These are phyloP conservation scores for Penicillium sp. DNA, from an alignment of 2,329 filamentous ascomycete species.

Conservation along the genomic window DNA sequence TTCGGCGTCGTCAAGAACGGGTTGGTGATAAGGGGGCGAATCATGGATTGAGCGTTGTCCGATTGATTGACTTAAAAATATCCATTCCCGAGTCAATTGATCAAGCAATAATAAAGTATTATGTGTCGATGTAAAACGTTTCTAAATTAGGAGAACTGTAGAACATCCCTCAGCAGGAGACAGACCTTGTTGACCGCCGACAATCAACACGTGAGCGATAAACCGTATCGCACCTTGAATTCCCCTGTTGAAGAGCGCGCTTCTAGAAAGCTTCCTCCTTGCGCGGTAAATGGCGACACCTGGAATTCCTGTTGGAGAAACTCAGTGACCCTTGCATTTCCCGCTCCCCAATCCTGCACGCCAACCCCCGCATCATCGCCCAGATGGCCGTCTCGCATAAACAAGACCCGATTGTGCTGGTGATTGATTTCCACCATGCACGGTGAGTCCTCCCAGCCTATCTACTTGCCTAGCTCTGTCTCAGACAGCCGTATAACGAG, in stretches of 20 bases:
- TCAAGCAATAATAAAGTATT: background rate
- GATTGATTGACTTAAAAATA: background rate
- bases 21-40: slow-evolving; percentile 14
- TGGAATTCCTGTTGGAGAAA: slow-evolving; percentile 1
- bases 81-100: background rate
- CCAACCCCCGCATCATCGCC: slow-evolving; percentile 11
- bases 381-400: slow-evolving; percentile 47
- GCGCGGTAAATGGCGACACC: slow-evolving; percentile 6
- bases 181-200: slow-evolving; percentile 12
- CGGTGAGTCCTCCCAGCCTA: slow-evolving; percentile 34
- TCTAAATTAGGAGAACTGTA: background rate
- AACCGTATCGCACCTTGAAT: slow-evolving; percentile 16
- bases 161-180: background rate
- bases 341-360: background rate
- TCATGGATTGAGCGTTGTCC: slow-evolving; percentile 1
- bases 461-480: background rate
- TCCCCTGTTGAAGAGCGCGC: slow-evolving; percentile 12
- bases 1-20: slow-evolving; percentile 26
- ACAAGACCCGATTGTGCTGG: slow-evolving; percentile 67
- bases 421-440: slow-evolving; percentile 83
- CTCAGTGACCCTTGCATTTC: background rate
- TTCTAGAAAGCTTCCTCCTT: background rate
- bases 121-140: background rate
- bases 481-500: background rate
- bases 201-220: slow-evolving; percentile 26